Evolutionary conservation across 495 filamentous ascomycete species (phyloP).

Genomic region (Cairneyella variabilis): DNA sequence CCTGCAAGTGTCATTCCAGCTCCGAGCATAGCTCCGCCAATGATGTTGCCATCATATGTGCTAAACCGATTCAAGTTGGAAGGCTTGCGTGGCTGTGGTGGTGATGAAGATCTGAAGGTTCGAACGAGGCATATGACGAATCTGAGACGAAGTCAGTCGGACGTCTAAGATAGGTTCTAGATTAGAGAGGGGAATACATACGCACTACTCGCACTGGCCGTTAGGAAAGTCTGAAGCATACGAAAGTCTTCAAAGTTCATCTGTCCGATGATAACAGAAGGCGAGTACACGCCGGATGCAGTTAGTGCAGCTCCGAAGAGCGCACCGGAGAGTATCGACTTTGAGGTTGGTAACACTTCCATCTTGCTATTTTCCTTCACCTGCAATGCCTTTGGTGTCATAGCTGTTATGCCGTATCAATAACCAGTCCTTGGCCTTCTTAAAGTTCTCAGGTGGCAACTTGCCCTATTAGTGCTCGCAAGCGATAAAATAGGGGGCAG

Average conservation of each 20-base stretch:
- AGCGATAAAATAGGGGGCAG: too few relatives aligned
- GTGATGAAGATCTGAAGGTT: constrained; percentile 31
- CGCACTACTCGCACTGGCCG: constrained; percentile 50
- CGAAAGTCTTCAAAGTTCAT: constrained; percentile 50
- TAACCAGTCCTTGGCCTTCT: too few relatives aligned
- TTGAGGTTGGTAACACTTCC: not conserved
- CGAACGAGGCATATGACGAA: constrained; percentile 28
- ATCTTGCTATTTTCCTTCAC: not conserved
- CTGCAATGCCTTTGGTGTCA: too few relatives aligned
- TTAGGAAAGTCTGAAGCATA: constrained; percentile 55
- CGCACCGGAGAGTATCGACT: constrained; percentile 29
- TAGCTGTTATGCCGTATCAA: too few relatives aligned
- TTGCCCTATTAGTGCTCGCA: too few relatives aligned
- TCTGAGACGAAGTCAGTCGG: not conserved
- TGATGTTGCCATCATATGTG: constrained; percentile 49
- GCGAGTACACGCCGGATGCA: constrained; percentile 47
- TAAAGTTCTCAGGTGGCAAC: too few relatives aligned
- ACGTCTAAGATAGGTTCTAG: not conserved
- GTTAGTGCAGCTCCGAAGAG: constrained; percentile 53
- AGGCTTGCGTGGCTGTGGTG: constrained; percentile 5
- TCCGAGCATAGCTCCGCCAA: constrained; percentile 51
- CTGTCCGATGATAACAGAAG: constrained; percentile 48
- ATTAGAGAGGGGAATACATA: constrained; percentile 32
- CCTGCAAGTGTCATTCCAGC: constrained; percentile 52
- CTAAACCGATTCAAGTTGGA: constrained; percentile 35